Evolutionary conservation across 495 filamentous ascomycete species (phyloP).

Genomic region (Pyrenopolyporus hunteri): DNA sequence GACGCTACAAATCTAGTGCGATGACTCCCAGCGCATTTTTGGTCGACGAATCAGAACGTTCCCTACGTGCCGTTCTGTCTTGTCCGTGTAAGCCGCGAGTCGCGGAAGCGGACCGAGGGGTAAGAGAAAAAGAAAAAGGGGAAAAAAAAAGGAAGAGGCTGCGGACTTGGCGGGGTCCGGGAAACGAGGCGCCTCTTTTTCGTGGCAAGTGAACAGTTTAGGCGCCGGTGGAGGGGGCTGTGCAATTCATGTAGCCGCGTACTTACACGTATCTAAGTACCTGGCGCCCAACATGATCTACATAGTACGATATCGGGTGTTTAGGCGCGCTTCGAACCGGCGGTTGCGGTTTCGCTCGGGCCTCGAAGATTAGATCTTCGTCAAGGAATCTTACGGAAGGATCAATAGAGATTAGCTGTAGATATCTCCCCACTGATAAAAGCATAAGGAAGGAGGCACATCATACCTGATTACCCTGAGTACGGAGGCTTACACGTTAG

Average conservation of each 20-base stretch:
- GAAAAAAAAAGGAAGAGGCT: neutral
- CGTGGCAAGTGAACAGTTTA: constrained; percentile 10
- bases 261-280: neutral
- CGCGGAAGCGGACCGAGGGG: neutral
- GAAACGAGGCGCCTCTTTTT: neutral
- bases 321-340: constrained; percentile 12
- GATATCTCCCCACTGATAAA: too few species aligned
- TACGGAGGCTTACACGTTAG: constrained; percentile 14
- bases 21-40: neutral
- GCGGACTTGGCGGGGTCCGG: neutral
- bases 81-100: constrained; percentile 5
- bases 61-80: neutral
- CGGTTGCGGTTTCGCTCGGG: constrained; percentile 11
- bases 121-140: neutral
- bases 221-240: constrained; percentile 22
- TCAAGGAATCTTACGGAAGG: constrained; percentile 4
- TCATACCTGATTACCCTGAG: too few species aligned
- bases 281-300: too few species aligned
- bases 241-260: constrained; percentile 12
- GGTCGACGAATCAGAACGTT: constrained; percentile 3
- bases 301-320: constrained; percentile 8
- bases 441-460: constrained; percentile 26
- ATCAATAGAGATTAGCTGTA: neutral
- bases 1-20: neutral
- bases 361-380: constrained; percentile 6